phyloP scores from a whole-genome alignment of 495 filamentous ascomycete genomes.

The Haplographium delicatum region DNA sequence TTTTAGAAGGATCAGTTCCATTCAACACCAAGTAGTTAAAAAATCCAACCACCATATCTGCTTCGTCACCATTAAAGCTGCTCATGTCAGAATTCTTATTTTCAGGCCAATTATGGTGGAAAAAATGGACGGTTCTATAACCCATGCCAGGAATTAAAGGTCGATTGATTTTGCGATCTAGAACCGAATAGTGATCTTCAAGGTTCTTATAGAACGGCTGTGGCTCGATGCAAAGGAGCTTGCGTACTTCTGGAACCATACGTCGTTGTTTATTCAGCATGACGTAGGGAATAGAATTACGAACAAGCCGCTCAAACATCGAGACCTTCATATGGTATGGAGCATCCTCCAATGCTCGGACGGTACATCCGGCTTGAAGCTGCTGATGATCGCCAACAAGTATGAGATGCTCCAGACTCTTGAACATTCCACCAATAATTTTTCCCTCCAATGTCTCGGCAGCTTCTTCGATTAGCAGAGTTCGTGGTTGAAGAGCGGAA shows the following conservation, averaged over 20 bases:
- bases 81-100: constrained; percentile 59
- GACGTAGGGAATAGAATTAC: constrained; percentile 59
- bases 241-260: constrained; percentile 69
- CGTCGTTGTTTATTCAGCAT: constrained; percentile 58
- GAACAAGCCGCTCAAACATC: constrained; percentile 72
- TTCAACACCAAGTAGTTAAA: constrained; percentile 68
- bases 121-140: constrained; percentile 59
- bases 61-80: constrained; percentile 67
- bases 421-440: constrained; percentile 57
- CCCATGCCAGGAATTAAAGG: constrained; percentile 77
- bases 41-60: constrained; percentile 70
- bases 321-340: constrained; percentile 64
- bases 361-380: constrained; percentile 56
- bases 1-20: constrained; percentile 49
- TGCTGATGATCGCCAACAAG: constrained; percentile 75
- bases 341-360: constrained; percentile 44
- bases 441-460: constrained; percentile 67
- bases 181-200: constrained; percentile 65
- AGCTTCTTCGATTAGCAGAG: constrained; percentile 71
- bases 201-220: constrained; percentile 58
- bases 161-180: constrained; percentile 32
- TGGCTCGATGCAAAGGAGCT: constrained; percentile 36
- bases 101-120: constrained; percentile 68
- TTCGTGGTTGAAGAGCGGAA: constrained; percentile 59
- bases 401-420: constrained; percentile 66